Conservation (phyloP, 2,329 filamentous ascomycete genomes). For the Ceratocystiopsis sp. region DNA sequence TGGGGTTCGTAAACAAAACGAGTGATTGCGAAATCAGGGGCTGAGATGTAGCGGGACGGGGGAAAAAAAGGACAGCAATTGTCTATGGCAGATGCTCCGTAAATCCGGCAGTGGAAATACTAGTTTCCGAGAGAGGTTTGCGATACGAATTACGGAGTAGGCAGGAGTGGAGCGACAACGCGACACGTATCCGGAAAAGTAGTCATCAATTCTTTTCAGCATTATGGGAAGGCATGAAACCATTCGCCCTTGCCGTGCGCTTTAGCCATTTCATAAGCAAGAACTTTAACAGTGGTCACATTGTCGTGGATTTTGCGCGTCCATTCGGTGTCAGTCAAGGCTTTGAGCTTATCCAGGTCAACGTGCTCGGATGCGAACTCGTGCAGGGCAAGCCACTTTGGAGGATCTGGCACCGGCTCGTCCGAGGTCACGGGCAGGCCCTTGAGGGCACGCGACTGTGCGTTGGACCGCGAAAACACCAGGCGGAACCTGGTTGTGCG, state of each 20-base stretch:
- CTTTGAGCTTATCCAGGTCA: slow-evolving; percentile 3
- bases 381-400: slow-evolving; percentile 8
- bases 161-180: no score
- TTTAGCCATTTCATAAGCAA: slow-evolving; percentile 4
- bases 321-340: slow-evolving; percentile 6
- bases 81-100: no score
- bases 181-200: no score
- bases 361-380: slow-evolving; percentile 2
- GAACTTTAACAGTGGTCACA: background rate
- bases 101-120: no score
- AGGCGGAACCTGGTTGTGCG: slow-evolving; percentile 12
- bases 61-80: no score
- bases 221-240: slow-evolving; percentile 2
- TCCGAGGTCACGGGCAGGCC: slow-evolving; percentile 8
- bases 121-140: no score
- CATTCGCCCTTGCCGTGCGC: slow-evolving; percentile 6
- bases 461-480: slow-evolving; percentile 9
- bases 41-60: no score
- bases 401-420: slow-evolving; percentile 8
- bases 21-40: no score
- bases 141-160: no score
- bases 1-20: no score
- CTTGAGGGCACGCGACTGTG: slow-evolving; percentile 10
- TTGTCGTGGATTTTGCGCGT: slow-evolving; percentile 7
- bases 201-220: no score